Evolutionary conservation across 1,284 basidiomycete genomes (phyloP).

Genomic region (Sporisorium exsertum): DNA sequence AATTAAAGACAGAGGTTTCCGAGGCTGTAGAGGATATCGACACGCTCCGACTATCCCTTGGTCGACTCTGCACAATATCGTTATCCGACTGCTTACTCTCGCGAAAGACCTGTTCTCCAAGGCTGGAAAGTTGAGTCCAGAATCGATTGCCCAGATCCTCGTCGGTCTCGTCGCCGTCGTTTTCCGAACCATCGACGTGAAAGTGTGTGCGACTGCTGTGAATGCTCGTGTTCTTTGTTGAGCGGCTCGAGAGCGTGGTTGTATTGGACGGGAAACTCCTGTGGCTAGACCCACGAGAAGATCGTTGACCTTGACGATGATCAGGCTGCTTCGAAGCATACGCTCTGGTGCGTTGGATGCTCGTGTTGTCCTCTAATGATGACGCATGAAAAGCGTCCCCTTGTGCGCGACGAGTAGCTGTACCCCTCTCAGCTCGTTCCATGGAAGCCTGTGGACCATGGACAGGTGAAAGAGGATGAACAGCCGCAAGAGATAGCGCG

Average conservation of each 20-base stretch:
- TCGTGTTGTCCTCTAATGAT: not conserved
- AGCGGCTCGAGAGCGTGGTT: slow-evolving; percentile 10
- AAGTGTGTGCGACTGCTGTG: slow-evolving; percentile 11
- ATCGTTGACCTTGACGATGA: not conserved
- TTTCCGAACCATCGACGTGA: not conserved
- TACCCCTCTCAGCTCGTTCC: not conserved
- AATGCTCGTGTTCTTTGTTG: slow-evolving; percentile 19
- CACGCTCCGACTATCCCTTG: not conserved
- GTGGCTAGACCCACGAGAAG: slow-evolving; percentile 20
- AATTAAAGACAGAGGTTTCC: slow-evolving; percentile 24
- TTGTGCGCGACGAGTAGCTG: not conserved
- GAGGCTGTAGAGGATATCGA: slow-evolving; percentile 24
- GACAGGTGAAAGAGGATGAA: slow-evolving; percentile 7
- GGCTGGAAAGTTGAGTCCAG: slow-evolving; percentile 26
- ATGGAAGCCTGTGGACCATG: not conserved
- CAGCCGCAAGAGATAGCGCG: slow-evolving; percentile 20
- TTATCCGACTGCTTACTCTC: not conserved
- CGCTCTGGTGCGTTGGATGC: not conserved
- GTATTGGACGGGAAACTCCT: slow-evolving; percentile 16
- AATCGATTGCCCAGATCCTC: slow-evolving; percentile 14
- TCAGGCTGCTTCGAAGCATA: not conserved
- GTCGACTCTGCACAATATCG: not conserved
- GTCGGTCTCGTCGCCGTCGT: slow-evolving; percentile 12
- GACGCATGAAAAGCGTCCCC: not conserved
- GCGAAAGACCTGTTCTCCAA: slow-evolving; percentile 22